These are phyloP conservation scores for Astrothelium macrocarpum DNA, from an alignment of 495 filamentous ascomycete genomes.

Conservation along the genomic window DNA sequence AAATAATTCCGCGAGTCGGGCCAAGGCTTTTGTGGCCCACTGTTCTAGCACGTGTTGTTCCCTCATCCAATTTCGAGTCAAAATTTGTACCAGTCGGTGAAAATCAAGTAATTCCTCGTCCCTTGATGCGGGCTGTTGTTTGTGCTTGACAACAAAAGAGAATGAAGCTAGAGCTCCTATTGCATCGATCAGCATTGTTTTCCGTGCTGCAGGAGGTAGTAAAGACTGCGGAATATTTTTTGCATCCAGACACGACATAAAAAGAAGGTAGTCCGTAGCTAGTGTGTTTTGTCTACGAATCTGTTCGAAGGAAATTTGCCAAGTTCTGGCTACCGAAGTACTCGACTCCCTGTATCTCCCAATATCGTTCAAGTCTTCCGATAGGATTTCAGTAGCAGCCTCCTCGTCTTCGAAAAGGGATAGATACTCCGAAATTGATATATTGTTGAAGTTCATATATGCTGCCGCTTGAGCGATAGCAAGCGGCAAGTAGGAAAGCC, in stretches of 20 bases:
- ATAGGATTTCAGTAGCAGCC: not conserved
- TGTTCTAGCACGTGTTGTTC: slow-evolving; percentile 17
- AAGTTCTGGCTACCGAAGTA: slow-evolving; percentile 13
- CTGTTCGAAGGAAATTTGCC: slow-evolving; percentile 19
- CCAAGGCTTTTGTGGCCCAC: not conserved
- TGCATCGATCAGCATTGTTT: slow-evolving; percentile 36
- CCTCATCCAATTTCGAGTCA: slow-evolving; percentile 21
- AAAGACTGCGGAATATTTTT: slow-evolving; percentile 28
- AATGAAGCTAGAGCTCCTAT: slow-evolving; percentile 33
- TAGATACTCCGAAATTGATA: not conserved
- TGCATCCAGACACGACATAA: slow-evolving; percentile 27
- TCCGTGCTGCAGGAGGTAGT: slow-evolving; percentile 16
- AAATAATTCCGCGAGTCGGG: not conserved
- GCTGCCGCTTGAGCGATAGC: slow-evolving; percentile 13
- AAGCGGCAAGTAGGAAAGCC: slow-evolving; percentile 12
- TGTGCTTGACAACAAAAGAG: slow-evolving; percentile 30
- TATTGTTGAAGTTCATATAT: slow-evolving; percentile 3
- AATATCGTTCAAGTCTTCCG: slow-evolving; percentile 10
- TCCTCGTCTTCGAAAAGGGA: not conserved
- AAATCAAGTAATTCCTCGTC: slow-evolving; percentile 11
- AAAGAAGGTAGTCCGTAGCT: slow-evolving; percentile 30
- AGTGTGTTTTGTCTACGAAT: slow-evolving; percentile 8
- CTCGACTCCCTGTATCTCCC: slow-evolving; percentile 8
- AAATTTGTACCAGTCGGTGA: slow-evolving; percentile 18
- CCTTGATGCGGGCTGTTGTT: not conserved